Base-by-base conservation (phyloP, 495 filamentous ascomycete genomes). In the Patellaria atrata region DNA sequence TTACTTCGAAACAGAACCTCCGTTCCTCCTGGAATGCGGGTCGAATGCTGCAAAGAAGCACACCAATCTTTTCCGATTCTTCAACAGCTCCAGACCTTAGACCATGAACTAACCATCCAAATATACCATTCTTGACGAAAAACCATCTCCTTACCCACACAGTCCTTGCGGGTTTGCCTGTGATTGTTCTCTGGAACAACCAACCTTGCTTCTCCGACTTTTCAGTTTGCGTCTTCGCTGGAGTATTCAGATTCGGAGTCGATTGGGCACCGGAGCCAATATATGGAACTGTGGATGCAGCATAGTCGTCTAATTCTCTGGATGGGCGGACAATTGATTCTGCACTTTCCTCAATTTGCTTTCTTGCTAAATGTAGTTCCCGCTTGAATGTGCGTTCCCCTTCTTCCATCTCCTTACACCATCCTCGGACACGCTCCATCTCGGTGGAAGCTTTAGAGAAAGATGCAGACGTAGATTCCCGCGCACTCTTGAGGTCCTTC, bases 1-100 rank as follows among this genome's bases (percentile, higher is more conserved):
- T 97, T 45, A 97, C 84, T 57, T 96, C 91, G 50, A 96, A 97
- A 52, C 91, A 94, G 54, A 94, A 96, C 19, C 91, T 68, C 22
- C 89, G 72, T 45, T 97, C 89, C 53, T 97, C 89, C 46, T 84
- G 77, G 25, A 86, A 78, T 3, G 86, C 87, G 6, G 83, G 82
- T 40, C 86, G 79, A 33, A 87, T 77, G 49, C 78, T 91, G 51
- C 89, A 97, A 20, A 97, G 75, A 18, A 97, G 58, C 6, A 97
- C 89, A 14, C 89, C 89, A 42, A 93, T 92, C 56, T 87, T 81
- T 44, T 97, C 91, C 30, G 83, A 91, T 55, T 94, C 87, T 50
- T 94, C 75, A 32, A 94, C 86, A 22, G 82, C 87, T 21, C 79
- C 81, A 15, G 76, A 78, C 35, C 85, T 79, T 2, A 73, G 58